Conservation (phyloP, 768 basidiomycete genomes). For the Hydnum rufescens region DNA sequence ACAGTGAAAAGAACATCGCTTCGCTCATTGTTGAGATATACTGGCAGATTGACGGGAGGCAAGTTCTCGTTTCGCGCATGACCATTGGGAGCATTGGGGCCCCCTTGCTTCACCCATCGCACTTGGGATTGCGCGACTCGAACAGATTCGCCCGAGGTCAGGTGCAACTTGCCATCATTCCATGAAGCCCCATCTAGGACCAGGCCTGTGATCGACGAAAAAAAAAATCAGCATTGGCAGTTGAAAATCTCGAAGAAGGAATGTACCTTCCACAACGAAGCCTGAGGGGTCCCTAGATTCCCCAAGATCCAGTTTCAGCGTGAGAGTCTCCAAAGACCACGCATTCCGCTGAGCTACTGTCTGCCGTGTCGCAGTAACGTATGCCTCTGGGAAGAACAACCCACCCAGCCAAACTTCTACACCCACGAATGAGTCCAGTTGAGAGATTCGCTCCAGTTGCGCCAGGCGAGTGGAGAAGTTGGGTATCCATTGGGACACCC, state of each 20-base stretch:
- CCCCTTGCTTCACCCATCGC: slow-evolving; percentile 53
- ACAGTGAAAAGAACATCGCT: slow-evolving; percentile 84
- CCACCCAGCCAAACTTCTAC: slow-evolving; percentile 84
- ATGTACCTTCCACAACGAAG: slow-evolving; percentile 76
- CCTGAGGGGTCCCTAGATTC: slow-evolving; percentile 55
- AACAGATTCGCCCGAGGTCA: slow-evolving; percentile 73
- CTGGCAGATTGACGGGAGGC: slow-evolving; percentile 54
- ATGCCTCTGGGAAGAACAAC: slow-evolving; percentile 91
- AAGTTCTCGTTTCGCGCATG: slow-evolving; percentile 3
- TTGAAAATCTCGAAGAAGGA: neutral
- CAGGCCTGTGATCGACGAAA: slow-evolving; percentile 44
- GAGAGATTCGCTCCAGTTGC: slow-evolving; percentile 62
- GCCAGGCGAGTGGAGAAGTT: slow-evolving; percentile 59
- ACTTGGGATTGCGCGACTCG: slow-evolving; percentile 66
- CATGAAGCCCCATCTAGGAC: slow-evolving; percentile 75
- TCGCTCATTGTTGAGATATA: slow-evolving; percentile 80
- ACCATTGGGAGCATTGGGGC: slow-evolving; percentile 23
- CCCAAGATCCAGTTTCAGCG: slow-evolving; percentile 64
- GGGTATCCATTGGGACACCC: slow-evolving; percentile 68
- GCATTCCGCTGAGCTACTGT: slow-evolving; percentile 83
- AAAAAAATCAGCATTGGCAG: neutral
- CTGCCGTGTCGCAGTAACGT: slow-evolving; percentile 88
- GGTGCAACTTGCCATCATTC: slow-evolving; percentile 41
- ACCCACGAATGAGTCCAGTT: slow-evolving; percentile 39
- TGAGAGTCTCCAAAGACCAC: slow-evolving; percentile 82